Base-by-base conservation (phyloP, 208 protist genomes). In the Crithidia bombi region DNA sequence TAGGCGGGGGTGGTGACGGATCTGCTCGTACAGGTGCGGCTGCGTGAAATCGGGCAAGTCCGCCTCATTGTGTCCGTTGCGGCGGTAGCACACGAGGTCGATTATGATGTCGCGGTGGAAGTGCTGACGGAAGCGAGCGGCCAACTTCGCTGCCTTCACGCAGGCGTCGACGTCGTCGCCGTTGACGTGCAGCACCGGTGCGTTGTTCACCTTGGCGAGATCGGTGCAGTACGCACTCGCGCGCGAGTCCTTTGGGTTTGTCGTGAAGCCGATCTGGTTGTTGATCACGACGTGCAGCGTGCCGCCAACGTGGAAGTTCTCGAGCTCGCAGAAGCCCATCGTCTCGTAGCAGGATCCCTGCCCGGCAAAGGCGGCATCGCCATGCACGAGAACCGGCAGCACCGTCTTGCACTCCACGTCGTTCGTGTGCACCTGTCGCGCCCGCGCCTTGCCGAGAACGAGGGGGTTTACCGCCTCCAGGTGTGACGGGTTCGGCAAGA, bases 231-330 rank as follows among this genome's bases (percentile, higher is more conserved):
- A 99, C 21, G 87, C 87, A 38, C 94, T 97, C 7, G 95, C 94
- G 44, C 97, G 93, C 30, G 87, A 83, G 52, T 93, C 83, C 65
- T 74, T 85, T 46, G 97, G 95, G 82, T 99, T 90, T 3, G 98
- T 98, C 19, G 98, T 99, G 89, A 99, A 99, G 70, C 97, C 97
- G 69, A 99, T 98, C 86, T 99, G 97, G 83, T 99, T 99, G 89
- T 99, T 99, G 49, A 99, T 93, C 41, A 99, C 91, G 52, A 99
- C 92, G 78, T 99, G 99, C 28, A 99, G 67, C 3, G 97, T 99
- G 72, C 99, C 99, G 56, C 99, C 98, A 28, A 97, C 96, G 62
- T 91, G 86, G 78, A 98, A 99, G 67, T 97, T 87, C 50, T 95
- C 75, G 39, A 99, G 79, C 33, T 98, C 87, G 30, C 79, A 89